Evolutionary conservation across 345 rosid species (phyloP), one percentile per base, ranked within the genome.

Genomic region (Salix koriyanagi): DNA sequence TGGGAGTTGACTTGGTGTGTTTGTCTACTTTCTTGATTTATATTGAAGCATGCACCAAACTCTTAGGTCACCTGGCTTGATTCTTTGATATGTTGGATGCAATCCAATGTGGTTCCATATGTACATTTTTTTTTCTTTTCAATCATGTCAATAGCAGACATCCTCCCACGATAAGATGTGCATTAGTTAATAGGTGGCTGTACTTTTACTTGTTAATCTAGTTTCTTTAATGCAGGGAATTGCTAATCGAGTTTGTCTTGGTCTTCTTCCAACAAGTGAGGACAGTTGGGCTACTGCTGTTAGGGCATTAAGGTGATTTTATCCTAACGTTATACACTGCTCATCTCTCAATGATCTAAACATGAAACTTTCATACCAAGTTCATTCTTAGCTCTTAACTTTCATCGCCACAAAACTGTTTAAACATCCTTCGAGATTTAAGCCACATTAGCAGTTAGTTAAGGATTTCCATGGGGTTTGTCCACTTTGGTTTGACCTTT

Each of bases 211-310:
- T 62, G 74, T 78, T 77, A 56, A 48, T 62, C 48, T 28, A 30
- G 67, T 60, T 42, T 67, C 69, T 64, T 76, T 58, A 39, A 70
- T 80, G 34, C 80, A 91, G 97, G 94, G 94, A 82, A 88, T 95
- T 76, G 99, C 99, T 26, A 84, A 91, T 83, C 89, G 97, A 83
- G 96, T 95, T 82, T 84, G 90, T 84, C 96, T 95, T 71, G 97
- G 99, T 74, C 99, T 93, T 74, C 82, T 95, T 78, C 99, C 99
- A 16, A 80, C 93, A 46, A 93, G 99, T 76, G 97, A 91, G 84
- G 91, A 83, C 71, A 88, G 96, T 86, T 95, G 97, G 99, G 82
- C 77, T 41, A 91, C 97, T 73, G 99, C 97, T 77, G 85, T 95
- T 65, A 84, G 81, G 84, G 92, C 97, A 69, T 84, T 95, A 88